Base-by-base conservation (phyloP, 495 filamentous ascomycete species). In the Massariosphaeria phaeospora region DNA sequence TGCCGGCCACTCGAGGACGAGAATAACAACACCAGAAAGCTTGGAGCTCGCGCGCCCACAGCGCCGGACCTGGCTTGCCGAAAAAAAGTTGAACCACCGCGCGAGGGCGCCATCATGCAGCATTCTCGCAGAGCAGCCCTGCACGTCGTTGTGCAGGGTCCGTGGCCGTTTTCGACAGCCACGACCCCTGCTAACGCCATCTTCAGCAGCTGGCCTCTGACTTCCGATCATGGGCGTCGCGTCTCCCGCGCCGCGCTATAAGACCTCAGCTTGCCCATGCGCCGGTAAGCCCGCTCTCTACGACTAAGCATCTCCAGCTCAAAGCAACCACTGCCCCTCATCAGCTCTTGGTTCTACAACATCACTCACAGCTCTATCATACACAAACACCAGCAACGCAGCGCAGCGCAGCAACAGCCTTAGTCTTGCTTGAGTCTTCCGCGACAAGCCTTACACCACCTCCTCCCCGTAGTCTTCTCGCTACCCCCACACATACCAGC, bases 21-120 rank as follows among this genome's bases (percentile, higher is more conserved):
- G 49, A 59, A 59, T 59, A 59, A 48, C 48, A 52, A 54, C 56
- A 54, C 34, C 55, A 40, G 41, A 59, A 59, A 48, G 48, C 48
- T 42, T 54, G 56, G 30, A 27, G 42, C 49, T 17, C 49, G 9
- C 25, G 33, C 21, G 56, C 34, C 56, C 56, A 42, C n/a, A 4
- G 30, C 13, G 23, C 56, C 49, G 48, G 56, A 17, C 48, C 42
- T 41, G 33, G 47, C 24, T 46, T 25, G 46, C 48, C 56, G 47
- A 52, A 33, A 38, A 38, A 39, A 38, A 24, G 17, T 21, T 40
- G 35, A 20, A 23, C 27, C 17, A 34, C 13, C 46, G n/a, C 23
- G 33, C 24, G 55, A 24, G 45, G 6, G 13, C 38, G 56, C 41
- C 56, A 38, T 43, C 15, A 59, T 59, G 56, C 48, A 59, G 23